Conservation (phyloP, 2,329 filamentous ascomycete genomes). For the Didymella keratinophila region DNA sequence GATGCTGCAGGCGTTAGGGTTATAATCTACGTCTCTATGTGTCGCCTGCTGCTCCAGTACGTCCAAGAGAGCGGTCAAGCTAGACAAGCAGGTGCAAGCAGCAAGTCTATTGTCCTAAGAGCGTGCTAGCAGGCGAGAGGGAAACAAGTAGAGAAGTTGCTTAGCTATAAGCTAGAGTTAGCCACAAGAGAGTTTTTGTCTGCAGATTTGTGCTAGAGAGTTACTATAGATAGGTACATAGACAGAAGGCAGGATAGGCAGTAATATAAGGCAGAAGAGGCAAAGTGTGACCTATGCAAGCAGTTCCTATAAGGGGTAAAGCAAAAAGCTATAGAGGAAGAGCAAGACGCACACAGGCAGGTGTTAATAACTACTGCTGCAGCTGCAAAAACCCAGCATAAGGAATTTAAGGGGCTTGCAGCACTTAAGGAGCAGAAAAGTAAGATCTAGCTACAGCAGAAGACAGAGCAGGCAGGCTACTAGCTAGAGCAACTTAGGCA, state of each 20-base stretch:
- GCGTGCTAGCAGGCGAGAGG: background rate
- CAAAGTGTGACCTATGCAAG: constrained; percentile 12
- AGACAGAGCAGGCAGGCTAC: constrained; percentile 4
- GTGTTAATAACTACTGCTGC: too few relatives aligned
- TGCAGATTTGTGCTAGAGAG: too few relatives aligned
- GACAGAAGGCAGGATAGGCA: constrained; percentile 5
- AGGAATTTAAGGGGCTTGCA: too few relatives aligned
- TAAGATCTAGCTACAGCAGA: constrained; percentile 3
- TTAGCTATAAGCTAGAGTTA: constrained; percentile 3
- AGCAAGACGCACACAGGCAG: background rate
- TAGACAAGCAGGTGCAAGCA: too few relatives aligned
- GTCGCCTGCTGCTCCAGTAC: too few relatives aligned
- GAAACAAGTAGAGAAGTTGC: background rate
- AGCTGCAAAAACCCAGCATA: background rate
- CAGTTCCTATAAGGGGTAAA: background rate
- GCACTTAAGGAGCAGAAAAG: too few relatives aligned
- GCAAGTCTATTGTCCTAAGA: too few relatives aligned
- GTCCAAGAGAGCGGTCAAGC: background rate
- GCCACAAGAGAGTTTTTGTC: background rate
- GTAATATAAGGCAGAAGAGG: constrained; percentile 3
- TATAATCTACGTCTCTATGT: too few relatives aligned
- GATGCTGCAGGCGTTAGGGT: too few relatives aligned
- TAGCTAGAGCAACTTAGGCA: constrained; percentile 10
- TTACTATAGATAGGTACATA: too few relatives aligned
- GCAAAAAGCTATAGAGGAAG: background rate